These are phyloP conservation scores for Asterochloris sp. DNA, from an alignment of 139 green algal species.

Conservation along the genomic window DNA sequence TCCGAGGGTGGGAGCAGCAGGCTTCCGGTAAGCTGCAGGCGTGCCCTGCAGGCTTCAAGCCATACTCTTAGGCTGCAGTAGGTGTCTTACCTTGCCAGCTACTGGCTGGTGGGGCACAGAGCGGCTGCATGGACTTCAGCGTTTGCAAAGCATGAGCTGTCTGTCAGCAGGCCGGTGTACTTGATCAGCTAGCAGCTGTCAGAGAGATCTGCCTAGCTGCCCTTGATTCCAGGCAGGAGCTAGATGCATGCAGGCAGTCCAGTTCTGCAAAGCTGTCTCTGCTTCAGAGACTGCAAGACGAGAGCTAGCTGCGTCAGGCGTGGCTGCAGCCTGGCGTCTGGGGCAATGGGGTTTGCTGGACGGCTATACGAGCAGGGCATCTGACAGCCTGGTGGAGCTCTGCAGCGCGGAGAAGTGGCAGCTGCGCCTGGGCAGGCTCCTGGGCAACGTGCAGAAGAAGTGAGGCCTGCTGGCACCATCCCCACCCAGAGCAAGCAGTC, in stretches of 20 bases:
- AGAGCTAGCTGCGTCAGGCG: conserved; percentile 61
- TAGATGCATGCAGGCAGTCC: too few relatives aligned
- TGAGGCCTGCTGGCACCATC: neutral
- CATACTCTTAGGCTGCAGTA: too few relatives aligned
- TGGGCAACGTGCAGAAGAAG: conserved; percentile 46
- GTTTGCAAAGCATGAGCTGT: too few relatives aligned
- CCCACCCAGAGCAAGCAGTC: too few relatives aligned
- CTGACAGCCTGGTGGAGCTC: conserved; percentile 17
- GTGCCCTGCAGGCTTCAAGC: too few relatives aligned
- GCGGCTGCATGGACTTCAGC: too few relatives aligned
- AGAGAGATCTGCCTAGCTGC: too few relatives aligned
- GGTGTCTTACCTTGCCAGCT: too few relatives aligned
- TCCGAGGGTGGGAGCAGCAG: conserved; percentile 41
- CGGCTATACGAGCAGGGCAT: conserved; percentile 33
- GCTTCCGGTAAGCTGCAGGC: conserved; percentile 7
- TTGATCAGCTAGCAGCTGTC: too few relatives aligned
- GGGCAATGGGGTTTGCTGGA: conserved; percentile 78
- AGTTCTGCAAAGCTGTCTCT: neutral
- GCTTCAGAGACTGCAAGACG: conserved; percentile 1
- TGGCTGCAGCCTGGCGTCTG: conserved; percentile 85
- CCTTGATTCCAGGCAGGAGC: too few relatives aligned
- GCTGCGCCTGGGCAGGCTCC: conserved; percentile 57
- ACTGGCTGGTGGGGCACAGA: too few relatives aligned
- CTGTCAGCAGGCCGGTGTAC: too few relatives aligned
- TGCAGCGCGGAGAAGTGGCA: conserved; percentile 56